A percentile compares a stretch with the other conserved stretches of the same genome.
Conservation (phyloP, 176 grass and related monocot genomes). For the Hsuehochloa calcarea region DNA sequence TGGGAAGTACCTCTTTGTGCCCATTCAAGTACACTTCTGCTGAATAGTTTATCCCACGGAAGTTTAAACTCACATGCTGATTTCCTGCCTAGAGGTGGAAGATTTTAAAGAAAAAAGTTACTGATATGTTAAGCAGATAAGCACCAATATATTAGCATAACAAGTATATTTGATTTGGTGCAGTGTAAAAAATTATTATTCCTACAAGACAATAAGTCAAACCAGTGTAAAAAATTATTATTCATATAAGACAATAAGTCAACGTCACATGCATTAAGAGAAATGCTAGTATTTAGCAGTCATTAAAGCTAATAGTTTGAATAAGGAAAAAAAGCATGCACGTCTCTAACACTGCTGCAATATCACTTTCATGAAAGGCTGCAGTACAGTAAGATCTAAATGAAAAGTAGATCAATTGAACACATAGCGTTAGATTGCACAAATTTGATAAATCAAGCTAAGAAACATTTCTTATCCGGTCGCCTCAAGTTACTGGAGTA, state of each 20-base stretch:
- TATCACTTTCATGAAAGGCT: background rate
- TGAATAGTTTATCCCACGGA: slow-evolving; percentile 96
- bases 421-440: background rate
- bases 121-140: slow-evolving; percentile 14
- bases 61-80: slow-evolving; percentile 80
- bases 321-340: background rate
- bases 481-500: background rate
- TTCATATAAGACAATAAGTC: background rate
- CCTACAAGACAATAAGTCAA: slow-evolving; percentile 1
- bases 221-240: background rate
- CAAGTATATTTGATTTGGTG: background rate
- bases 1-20: slow-evolving; percentile 71
- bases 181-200: background rate
- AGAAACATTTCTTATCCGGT: background rate
- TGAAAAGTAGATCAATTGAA: background rate
- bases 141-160: background rate
- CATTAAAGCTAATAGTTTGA: slow-evolving; percentile 11
- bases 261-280: slow-evolving; percentile 12
- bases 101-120: background rate
- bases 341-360: background rate
- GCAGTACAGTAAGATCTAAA: slow-evolving; percentile 9
- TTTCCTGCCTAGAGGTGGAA: slow-evolving; percentile 58
- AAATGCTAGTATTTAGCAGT: background rate
- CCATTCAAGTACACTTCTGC: slow-evolving; percentile 90
- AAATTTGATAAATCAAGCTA: background rate